Evolutionary conservation across 805 yeast species (phyloP).

Genomic region (Saccharomycopsis sp.): DNA sequence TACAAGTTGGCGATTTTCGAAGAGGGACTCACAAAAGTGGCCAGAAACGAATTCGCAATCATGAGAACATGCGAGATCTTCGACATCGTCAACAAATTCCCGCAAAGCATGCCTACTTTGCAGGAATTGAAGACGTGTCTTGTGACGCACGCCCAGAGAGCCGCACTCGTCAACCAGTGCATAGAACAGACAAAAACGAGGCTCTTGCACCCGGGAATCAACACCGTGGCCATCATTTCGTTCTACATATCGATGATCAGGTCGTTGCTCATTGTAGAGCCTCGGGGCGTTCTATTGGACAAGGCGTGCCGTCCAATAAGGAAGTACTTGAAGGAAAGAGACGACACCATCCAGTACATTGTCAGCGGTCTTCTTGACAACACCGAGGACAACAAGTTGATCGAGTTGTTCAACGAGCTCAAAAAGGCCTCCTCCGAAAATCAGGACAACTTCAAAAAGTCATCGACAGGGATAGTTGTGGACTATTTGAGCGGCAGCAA

Average conservation of each 20-base stretch:
- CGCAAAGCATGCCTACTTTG: slow-evolving; percentile 46
- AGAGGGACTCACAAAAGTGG: background rate
- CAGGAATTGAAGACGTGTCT: slow-evolving; percentile 52
- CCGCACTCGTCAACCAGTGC: slow-evolving; percentile 45
- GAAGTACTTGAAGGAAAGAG: slow-evolving; percentile 59
- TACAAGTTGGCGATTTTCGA: background rate
- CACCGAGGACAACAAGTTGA: slow-evolving; percentile 33
- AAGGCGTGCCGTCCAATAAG: slow-evolving; percentile 73
- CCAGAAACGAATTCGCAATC: slow-evolving; percentile 20
- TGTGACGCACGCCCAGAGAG: slow-evolving; percentile 40
- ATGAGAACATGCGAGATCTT: slow-evolving; percentile 53
- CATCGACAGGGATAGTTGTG: background rate
- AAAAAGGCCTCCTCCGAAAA: slow-evolving; percentile 27
- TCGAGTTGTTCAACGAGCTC: slow-evolving; percentile 51
- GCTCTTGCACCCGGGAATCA: slow-evolving; percentile 72
- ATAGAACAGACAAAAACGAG: slow-evolving; percentile 36
- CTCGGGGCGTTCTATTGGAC: slow-evolving; percentile 76
- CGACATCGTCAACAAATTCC: slow-evolving; percentile 48
- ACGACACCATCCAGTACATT: slow-evolving; percentile 63
- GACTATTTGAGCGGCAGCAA: background rate
- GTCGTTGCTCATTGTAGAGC: slow-evolving; percentile 72
- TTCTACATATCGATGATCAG: slow-evolving; percentile 66
- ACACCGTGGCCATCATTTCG: slow-evolving; percentile 64
- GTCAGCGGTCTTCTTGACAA: slow-evolving; percentile 61
- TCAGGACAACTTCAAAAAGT: background rate